Conservation (phyloP, 1,284 basidiomycete genomes). For the Ustilago lituana region DNA sequence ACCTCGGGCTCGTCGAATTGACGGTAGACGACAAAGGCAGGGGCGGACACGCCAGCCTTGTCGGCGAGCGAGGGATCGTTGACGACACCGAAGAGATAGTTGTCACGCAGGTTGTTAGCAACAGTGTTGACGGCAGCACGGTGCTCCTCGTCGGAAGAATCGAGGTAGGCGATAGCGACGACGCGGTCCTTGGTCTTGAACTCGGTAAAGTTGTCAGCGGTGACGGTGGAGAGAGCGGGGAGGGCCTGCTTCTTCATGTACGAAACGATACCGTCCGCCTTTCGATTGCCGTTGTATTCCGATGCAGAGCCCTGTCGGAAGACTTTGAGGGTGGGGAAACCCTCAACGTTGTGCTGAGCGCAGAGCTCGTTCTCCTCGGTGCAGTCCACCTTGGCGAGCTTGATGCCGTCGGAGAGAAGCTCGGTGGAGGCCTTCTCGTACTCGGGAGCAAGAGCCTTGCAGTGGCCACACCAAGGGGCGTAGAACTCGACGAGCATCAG, state of each 20-base stretch:
- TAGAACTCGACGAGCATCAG: conserved; percentile 96
- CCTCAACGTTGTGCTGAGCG: conserved; percentile 77
- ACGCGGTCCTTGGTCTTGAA: conserved; percentile 91
- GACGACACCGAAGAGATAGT: conserved; percentile 86
- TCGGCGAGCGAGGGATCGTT: conserved; percentile 74
- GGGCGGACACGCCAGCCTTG: conserved; percentile 78
- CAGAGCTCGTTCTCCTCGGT: conserved; percentile 72
- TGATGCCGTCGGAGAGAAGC: conserved; percentile 85
- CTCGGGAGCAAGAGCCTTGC: conserved; percentile 77
- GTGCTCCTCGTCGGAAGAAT: conserved; percentile 74
- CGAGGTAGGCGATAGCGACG: conserved; percentile 86
- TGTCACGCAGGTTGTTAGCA: conserved; percentile 88
- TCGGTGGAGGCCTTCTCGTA: conserved; percentile 95
- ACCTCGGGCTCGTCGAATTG: conserved; percentile 86
- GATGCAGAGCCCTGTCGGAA: conserved; percentile 85
- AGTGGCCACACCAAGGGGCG: conserved; percentile 81
- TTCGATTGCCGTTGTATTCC: conserved; percentile 83
- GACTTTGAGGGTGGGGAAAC: conserved; percentile 91
- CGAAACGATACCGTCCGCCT: conserved; percentile 93
- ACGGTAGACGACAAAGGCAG: conserved; percentile 91
- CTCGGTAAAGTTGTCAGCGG: conserved; percentile 78
- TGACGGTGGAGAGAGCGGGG: conserved; percentile 88
- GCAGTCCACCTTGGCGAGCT: conserved; percentile 81
- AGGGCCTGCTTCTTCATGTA: conserved; percentile 99
- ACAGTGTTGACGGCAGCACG: conserved; percentile 75